Evolutionary conservation across 1,139 yeast genomes (phyloP).

Genomic region (Candida sp.): DNA sequence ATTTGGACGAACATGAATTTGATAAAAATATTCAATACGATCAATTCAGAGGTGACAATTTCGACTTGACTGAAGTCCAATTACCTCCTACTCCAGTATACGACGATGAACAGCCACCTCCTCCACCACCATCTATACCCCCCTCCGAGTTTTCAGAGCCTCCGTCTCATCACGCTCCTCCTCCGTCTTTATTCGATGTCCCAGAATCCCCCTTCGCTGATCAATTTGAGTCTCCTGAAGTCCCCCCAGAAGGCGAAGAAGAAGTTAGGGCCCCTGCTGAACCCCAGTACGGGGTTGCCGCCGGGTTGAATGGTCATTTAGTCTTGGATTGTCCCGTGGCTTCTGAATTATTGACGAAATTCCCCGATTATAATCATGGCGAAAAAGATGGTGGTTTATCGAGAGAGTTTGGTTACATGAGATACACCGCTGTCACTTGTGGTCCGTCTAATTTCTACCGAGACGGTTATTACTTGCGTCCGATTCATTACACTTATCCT

Average conservation of each 20-base stretch:
- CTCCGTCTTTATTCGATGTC: conserved; percentile 8
- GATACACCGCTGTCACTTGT: conserved; percentile 50
- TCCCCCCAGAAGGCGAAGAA: conserved; percentile 23
- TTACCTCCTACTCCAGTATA: conserved; percentile 19
- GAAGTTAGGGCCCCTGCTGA: conserved; percentile 34
- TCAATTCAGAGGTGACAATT: conserved; percentile 43
- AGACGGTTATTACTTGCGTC: conserved; percentile 44
- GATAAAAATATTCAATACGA: conserved; percentile 40
- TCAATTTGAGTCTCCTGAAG: conserved; percentile 15
- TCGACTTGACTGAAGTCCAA: conserved; percentile 36
- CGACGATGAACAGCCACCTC: conserved; percentile 7
- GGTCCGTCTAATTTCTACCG: conserved; percentile 47
- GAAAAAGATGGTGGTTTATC: conserved; percentile 40
- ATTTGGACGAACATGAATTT: conserved; percentile 39
- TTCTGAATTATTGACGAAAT: conserved; percentile 40
- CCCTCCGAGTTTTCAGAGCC: conserved; percentile 2
- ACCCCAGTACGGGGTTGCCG: conserved; percentile 36
- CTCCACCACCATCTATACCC: conserved; percentile 5
- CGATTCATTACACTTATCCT: conserved; percentile 44
- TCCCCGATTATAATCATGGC: conserved; percentile 35
- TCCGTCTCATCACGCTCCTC: conserved; percentile 3
- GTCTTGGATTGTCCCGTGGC: conserved; percentile 52
- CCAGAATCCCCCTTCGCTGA: conserved; percentile 33
- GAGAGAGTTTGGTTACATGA: conserved; percentile 47
- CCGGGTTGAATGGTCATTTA: conserved; percentile 46